Base-by-base conservation (phyloP, 306 rosid species). In the Trichosanthes cucumerina region DNA sequence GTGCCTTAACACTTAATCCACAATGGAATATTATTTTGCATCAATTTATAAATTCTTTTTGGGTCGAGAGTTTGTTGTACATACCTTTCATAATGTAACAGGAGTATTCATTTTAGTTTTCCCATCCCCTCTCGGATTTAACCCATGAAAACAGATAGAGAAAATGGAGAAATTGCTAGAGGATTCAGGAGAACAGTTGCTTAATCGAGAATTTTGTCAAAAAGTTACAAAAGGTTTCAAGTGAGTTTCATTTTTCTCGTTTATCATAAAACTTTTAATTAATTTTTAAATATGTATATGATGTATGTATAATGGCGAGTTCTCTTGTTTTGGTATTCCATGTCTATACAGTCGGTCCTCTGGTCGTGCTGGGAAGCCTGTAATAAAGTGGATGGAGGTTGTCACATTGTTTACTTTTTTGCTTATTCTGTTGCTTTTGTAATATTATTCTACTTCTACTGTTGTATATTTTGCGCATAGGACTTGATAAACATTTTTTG, bases 321-420 rank as follows among this genome's bases (percentile, higher is more conserved):
- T 69, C 65, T 49, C 71, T 62, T 79, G 77, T 72, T 81, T 80
- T 87, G 78, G 49, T 38, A 15, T 85, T 72, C 80, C 72, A 18
- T 86, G 76, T 41, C 18, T 81, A 33, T 88, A 86, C 90, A 95
- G 98, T 82, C 90, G 86, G 68, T 91, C 97, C 0, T 79, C 93
- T 21, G 99, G 87, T 80, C 98, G 98, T 72, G 97, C 98, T 44
- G 99, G 97, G 79, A 92, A 95, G 52, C 98, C 99, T 31, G 26
- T 86, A 54, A 26, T 95, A 68, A 95, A 88, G 82, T 91, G 96
- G 97, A 83, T 80, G 10, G 92, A 95, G 96, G 98, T 95, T 50
- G 47, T 66, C 79, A 66, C 77, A 44, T 66, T 83, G 76, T 81
- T 77, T 53, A 47, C n/a, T 2, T 56, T 62, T 81, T 0, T 78